These are phyloP conservation scores for Chrysosporium queenslandicum DNA, from an alignment of 2,329 filamentous ascomycete species.

Conservation along the genomic window DNA sequence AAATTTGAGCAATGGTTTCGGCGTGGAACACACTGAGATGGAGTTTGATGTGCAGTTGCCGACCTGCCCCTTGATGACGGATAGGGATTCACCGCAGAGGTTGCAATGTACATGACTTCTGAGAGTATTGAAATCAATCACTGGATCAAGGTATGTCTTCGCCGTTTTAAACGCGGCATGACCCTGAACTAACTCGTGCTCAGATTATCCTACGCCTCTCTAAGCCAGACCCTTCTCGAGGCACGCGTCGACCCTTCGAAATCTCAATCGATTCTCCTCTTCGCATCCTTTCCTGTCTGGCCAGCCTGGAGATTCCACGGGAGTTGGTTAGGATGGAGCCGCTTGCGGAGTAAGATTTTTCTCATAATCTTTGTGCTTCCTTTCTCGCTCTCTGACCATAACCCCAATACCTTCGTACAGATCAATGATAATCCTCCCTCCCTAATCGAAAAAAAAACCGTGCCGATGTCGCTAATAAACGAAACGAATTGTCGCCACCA, in stretches of 20 bases:
- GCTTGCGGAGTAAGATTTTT: too few relatives aligned
- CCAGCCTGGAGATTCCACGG: too few relatives aligned
- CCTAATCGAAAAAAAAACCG: too few relatives aligned
- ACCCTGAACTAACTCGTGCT: constrained; percentile 15
- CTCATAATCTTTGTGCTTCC: too few relatives aligned
- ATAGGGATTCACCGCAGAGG: constrained; percentile 55
- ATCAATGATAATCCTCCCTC: too few relatives aligned
- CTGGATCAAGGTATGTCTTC: constrained; percentile 72
- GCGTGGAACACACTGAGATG: constrained; percentile 81
- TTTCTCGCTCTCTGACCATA: too few relatives aligned
- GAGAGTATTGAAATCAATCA: constrained; percentile 89
- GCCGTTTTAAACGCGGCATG: neutral
- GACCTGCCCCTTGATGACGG: constrained; percentile 72
- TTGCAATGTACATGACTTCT: constrained; percentile 85
- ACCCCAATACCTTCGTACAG: too few relatives aligned
- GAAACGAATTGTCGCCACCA: too few relatives aligned
- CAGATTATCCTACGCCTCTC: constrained; percentile 89
- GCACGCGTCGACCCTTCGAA: constrained; percentile 79
- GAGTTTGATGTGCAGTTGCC: constrained; percentile 89
- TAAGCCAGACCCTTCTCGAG: constrained; percentile 67
- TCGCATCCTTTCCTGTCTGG: constrained; percentile 82
- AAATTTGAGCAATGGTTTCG: constrained; percentile 64
- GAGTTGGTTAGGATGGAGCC: too few relatives aligned
- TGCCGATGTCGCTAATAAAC: too few relatives aligned
- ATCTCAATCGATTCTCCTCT: constrained; percentile 95